Percentiles rank a stretch among this genome's conserved stretches.
Evolutionary conservation across 495 filamentous ascomycete genomes (phyloP).

Genomic region (Immersiella caudata): DNA sequence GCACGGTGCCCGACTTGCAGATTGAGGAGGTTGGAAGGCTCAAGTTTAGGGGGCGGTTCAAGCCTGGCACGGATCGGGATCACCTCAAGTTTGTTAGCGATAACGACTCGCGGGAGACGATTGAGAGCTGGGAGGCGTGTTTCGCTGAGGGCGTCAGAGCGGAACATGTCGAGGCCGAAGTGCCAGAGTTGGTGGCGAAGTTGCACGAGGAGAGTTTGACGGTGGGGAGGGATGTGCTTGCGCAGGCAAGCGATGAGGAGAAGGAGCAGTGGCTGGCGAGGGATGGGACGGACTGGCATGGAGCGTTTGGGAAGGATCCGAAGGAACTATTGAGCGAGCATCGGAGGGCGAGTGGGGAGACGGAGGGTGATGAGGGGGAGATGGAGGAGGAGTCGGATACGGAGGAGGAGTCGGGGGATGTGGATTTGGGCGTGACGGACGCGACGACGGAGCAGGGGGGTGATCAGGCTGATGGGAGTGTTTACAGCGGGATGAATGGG

Average conservation of each 20-base stretch:
- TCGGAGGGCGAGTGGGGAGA: conserved; percentile 38
- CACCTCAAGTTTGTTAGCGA: conserved; percentile 82
- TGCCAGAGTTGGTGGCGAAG: conserved; percentile 66
- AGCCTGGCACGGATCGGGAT: conserved; percentile 86
- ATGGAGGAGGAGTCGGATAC: conserved; percentile 36
- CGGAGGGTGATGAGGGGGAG: conserved; percentile 53
- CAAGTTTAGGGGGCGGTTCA: conserved; percentile 77
- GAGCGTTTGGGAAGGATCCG: conserved; percentile 76
- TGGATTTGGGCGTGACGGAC: conserved; percentile 53
- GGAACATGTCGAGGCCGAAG: conserved; percentile 64
- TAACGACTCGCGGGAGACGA: conserved; percentile 88
- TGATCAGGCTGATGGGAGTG: conserved; percentile 10
- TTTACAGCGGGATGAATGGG: conserved; percentile 10
- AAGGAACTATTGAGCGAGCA: conserved; percentile 35
- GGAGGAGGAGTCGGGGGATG: conserved; percentile 27
- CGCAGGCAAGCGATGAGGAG: conserved; percentile 67
- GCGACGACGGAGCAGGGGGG: conserved; percentile 29
- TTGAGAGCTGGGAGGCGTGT: conserved; percentile 92
- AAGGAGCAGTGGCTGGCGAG: conserved; percentile 76
- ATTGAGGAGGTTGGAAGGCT: conserved; percentile 75
- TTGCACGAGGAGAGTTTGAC: conserved; percentile 80
- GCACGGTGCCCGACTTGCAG: conserved; percentile 67
- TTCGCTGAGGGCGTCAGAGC: conserved; percentile 78
- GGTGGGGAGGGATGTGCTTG: conserved; percentile 77
- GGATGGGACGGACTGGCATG: conserved; percentile 84